These are phyloP conservation scores for Juncus effusus DNA, from an alignment of 176 grass and related monocot genomes.

Conservation along the genomic window DNA sequence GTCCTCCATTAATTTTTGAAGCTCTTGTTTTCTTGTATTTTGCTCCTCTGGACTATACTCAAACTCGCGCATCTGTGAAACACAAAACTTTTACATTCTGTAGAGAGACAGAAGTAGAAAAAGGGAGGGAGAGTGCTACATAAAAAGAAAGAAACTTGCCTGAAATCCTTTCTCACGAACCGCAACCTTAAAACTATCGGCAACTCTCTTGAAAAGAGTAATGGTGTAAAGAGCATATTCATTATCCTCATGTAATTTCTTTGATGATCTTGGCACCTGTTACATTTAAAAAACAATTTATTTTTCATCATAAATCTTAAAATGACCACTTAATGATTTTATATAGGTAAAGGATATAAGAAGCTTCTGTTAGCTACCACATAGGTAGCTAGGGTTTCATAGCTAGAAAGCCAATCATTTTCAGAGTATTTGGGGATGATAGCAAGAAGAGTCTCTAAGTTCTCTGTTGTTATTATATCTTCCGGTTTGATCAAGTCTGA, in stretches of 20 bases:
- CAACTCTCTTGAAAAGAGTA: constrained; percentile 79
- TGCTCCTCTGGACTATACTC: constrained; percentile 87
- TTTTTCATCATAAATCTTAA: not conserved
- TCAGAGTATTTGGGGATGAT: constrained; percentile 91
- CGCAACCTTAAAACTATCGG: constrained; percentile 81
- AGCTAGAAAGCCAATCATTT: constrained; percentile 89
- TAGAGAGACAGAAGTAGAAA: not conserved
- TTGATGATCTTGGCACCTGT: constrained; percentile 85
- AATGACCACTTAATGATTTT: not conserved
- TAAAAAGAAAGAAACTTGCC: constrained; percentile 35
- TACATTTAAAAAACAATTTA: constrained; percentile 18
- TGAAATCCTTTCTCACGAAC: constrained; percentile 91
- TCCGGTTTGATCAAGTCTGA: constrained; percentile 84
- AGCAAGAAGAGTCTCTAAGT: constrained; percentile 94
- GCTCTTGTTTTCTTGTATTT: constrained; percentile 73
- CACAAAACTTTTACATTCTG: constrained; percentile 1
- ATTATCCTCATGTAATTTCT: constrained; percentile 75
- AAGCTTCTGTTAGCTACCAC: constrained; percentile 48
- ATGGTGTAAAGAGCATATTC: constrained; percentile 93
- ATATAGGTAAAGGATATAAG: constrained; percentile 4
- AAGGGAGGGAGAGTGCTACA: too few relatives aligned
- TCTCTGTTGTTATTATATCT: constrained; percentile 76
- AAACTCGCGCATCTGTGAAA: constrained; percentile 69
- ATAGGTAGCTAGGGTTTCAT: constrained; percentile 75
- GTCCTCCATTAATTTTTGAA: constrained; percentile 81